Conservation (phyloP, 768 basidiomycete genomes). For the Dioszegia aurantiaca region DNA sequence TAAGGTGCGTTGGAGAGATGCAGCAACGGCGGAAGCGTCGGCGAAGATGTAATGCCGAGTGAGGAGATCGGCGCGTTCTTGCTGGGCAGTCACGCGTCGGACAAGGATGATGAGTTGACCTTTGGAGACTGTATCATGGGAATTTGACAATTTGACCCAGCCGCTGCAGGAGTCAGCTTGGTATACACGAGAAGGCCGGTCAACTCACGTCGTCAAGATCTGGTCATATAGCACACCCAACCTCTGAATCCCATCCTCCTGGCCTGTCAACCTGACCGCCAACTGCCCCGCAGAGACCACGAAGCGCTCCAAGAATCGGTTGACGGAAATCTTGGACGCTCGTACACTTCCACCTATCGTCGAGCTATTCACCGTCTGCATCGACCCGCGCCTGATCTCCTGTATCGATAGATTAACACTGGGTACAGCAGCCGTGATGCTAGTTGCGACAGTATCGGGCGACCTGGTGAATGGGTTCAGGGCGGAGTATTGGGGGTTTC, state of each 20-base stretch:
- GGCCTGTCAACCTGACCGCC: slow-evolving; percentile 44
- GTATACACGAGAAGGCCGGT: not conserved
- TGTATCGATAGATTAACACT: slow-evolving; percentile 16
- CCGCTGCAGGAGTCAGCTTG: slow-evolving; percentile 26
- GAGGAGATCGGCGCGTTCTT: slow-evolving; percentile 43
- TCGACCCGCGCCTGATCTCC: slow-evolving; percentile 37
- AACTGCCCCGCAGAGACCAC: slow-evolving; percentile 36
- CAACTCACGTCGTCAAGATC: slow-evolving; percentile 51
- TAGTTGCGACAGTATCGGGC: not conserved
- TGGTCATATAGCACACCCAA: slow-evolving; percentile 53
- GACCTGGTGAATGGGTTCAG: slow-evolving; percentile 11
- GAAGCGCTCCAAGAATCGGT: slow-evolving; percentile 51
- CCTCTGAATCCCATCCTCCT: slow-evolving; percentile 32
- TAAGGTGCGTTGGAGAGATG: slow-evolving; percentile 43
- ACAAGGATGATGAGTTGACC: slow-evolving; percentile 53
- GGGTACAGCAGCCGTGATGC: slow-evolving; percentile 5
- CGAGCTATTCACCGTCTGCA: slow-evolving; percentile 36
- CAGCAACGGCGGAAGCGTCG: slow-evolving; percentile 44
- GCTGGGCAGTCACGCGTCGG: slow-evolving; percentile 37
- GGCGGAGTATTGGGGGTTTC: slow-evolving; percentile 28
- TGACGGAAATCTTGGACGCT: slow-evolving; percentile 25
- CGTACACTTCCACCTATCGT: slow-evolving; percentile 11
- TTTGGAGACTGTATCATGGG: slow-evolving; percentile 48
- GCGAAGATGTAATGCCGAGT: slow-evolving; percentile 51
- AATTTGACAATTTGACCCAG: slow-evolving; percentile 42